Percentiles rank a stretch among this genome's conserved stretches.
These are phyloP conservation scores for Debaryomyces tyrocola DNA, from an alignment of 805 yeast species.

Conservation along the genomic window DNA sequence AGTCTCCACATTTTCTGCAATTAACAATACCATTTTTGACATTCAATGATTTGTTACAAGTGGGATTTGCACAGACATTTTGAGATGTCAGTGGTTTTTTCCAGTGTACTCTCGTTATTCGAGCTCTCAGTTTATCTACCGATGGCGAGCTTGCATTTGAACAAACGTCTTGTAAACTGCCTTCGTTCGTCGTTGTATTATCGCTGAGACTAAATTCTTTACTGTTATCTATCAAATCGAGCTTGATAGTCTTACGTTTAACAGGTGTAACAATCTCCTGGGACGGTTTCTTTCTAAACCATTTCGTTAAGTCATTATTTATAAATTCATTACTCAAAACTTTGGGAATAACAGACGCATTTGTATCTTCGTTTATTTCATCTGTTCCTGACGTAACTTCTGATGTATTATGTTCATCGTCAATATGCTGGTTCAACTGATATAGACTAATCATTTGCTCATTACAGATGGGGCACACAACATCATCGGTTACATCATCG, in stretches of 20 bases:
- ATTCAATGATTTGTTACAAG: constrained; percentile 45
- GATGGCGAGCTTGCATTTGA: not conserved
- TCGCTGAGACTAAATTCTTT: constrained; percentile 35
- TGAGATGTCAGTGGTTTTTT: constrained; percentile 40
- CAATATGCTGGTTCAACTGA: constrained; percentile 70
- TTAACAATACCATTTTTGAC: constrained; percentile 60
- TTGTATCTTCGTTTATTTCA: not conserved
- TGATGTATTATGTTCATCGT: constrained; percentile 54
- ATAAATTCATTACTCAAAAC: constrained; percentile 14
- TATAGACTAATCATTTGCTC: constrained; percentile 53
- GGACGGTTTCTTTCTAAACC: constrained; percentile 37
- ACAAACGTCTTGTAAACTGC: not conserved
- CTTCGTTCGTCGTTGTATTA: not conserved
- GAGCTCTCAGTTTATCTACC: not conserved
- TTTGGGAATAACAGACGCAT: constrained; percentile 3
- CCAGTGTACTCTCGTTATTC: constrained; percentile 58
- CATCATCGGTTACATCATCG: not conserved
- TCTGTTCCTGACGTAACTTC: not conserved
- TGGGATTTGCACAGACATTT: constrained; percentile 34
- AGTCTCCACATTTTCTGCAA: constrained; percentile 74
- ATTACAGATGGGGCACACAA: constrained; percentile 68
- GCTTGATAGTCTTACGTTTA: constrained; percentile 39
- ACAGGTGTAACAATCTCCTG: constrained; percentile 16
- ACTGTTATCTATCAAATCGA: constrained; percentile 51
- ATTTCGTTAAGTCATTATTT: constrained; percentile 40